Evolutionary conservation across 2,329 filamentous ascomycete genomes (phyloP).

Genomic region (Lecanicillium sp.): DNA sequence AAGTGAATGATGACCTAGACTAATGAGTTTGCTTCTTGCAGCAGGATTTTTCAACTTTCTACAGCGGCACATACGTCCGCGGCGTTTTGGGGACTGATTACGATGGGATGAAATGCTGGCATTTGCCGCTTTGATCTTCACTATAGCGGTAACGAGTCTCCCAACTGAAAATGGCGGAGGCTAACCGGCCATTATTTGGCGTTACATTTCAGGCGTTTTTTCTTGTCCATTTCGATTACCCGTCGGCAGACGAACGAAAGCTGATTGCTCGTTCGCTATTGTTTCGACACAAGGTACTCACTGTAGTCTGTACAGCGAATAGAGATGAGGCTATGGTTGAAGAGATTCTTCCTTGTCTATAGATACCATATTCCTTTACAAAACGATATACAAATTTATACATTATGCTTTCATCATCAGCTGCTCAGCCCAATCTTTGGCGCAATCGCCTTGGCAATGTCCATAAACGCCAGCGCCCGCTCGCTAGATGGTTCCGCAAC

Average conservation of each 20-base stretch:
- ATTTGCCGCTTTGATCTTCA: not conserved
- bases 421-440: conserved; percentile 31
- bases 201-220: conserved; percentile 5
- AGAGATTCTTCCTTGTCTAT: no score
- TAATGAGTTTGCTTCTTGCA: conserved; percentile 30
- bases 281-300: not conserved
- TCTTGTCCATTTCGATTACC: not conserved
- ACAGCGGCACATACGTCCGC: conserved; percentile 4
- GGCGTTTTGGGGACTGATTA: conserved; percentile 13
- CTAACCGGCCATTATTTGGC: conserved; percentile 28
- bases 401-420: conserved; percentile 8
- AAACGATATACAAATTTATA: not conserved
- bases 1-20: conserved; percentile 67
- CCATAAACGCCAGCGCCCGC: conserved; percentile 63
- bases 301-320: not conserved
- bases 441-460: conserved; percentile 54
- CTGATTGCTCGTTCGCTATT: no score
- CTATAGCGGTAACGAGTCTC: conserved; percentile 25
- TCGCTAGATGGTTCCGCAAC: conserved; percentile 75
- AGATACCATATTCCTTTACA: conserved; percentile 5
- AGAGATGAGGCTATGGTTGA: not conserved
- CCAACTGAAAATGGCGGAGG: conserved; percentile 27
- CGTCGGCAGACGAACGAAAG: no score
- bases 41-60: conserved; percentile 14
- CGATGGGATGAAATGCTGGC: not conserved